Base-by-base conservation (phyloP, 192 early-diverging fungal species). In the Rhizoclosmatium sp. region DNA sequence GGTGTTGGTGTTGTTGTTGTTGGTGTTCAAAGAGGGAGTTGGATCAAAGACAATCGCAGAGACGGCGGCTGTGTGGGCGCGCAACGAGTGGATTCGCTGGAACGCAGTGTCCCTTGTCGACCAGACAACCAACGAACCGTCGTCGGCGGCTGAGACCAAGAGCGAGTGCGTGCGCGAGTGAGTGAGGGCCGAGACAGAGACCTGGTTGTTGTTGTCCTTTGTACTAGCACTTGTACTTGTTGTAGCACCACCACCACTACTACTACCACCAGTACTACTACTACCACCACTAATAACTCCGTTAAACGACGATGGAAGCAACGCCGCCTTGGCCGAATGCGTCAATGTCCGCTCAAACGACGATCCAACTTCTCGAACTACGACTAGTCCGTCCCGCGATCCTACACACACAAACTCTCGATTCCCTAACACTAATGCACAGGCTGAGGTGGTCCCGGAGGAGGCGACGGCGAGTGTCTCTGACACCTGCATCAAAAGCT, bases 101-200 rank as follows among this genome's bases (percentile, higher is more conserved):
- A 66, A 71, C n/a, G 19, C 21, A 19, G 39, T 47, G 16, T 40
- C 71, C 46, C n/a, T 42, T 9, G 68, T 60, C 23, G 19, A 5
- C 81, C 81, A 82, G n/a, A 76, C 71, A 45, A 74, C 64, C 3
- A 82, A 39, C n/a, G 81, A 71, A 42, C 81, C 81, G 59, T 83
- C 82, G 14, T 83, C 81, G 14, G 73, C 76, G 21, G 45, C 51
- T 5, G 81, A 83, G 21, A 83, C 84, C 10, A 83, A 49, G 5
- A 39, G 31, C 46, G 62, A 31, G 23, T 45, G 45, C 4, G 39
- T n/a, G 49, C 65, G 76, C n/a, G 46, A 69, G 39, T 40, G 47
- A 39, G 64, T 21, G 9, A 80, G 19, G 5, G 61, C 42, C 9
- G 79, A 75, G 31, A 78, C 73, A 16, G 77, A 19, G 49, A 56